Percentiles rank a stretch among this genome's conserved stretches.
Conservation (phyloP, 306 rosid genomes). For the Prunus persica region DNA sequence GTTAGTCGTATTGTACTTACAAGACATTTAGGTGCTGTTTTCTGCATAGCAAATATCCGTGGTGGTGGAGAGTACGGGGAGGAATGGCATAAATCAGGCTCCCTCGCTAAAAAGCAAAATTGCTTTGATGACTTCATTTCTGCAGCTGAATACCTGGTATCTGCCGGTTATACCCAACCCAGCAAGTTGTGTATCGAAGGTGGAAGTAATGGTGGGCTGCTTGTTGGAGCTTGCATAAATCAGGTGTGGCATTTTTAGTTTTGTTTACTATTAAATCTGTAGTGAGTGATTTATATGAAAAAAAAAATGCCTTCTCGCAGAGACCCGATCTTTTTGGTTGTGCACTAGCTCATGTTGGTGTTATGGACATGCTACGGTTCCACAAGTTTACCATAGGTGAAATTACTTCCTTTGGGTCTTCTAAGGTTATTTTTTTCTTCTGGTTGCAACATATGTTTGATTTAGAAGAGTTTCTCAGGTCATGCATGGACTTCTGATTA, state of each 20-base stretch:
- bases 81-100: constrained; percentile 97
- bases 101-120: constrained; percentile 84
- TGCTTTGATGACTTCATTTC: constrained; percentile 95
- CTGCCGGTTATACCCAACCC: constrained; percentile 77
- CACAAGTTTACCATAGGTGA: constrained; percentile 92
- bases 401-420: constrained; percentile 21
- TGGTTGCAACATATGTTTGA: neutral
- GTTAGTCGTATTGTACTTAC: constrained; percentile 65
- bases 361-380: constrained; percentile 97
- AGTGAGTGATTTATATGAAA: neutral
- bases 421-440: neutral
- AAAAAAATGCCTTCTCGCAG: constrained; percentile 32
- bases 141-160: constrained; percentile 83
- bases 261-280: neutral
- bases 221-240: constrained; percentile 89
- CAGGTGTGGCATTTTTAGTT: constrained; percentile 44
- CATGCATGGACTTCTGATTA: constrained; percentile 94
- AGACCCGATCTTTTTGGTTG: constrained; percentile 96
- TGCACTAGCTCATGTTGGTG: constrained; percentile 96
- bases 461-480: constrained; percentile 45
- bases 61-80: constrained; percentile 99
- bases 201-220: constrained; percentile 97
- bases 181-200: constrained; percentile 89
- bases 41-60: constrained; percentile 86
- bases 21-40: constrained; percentile 76